A percentile compares a stretch with the other conserved stretches of the same genome.
Evolutionary conservation across 805 yeast genomes (phyloP).

Genomic region (Metschnikowia drakensbergensis): DNA sequence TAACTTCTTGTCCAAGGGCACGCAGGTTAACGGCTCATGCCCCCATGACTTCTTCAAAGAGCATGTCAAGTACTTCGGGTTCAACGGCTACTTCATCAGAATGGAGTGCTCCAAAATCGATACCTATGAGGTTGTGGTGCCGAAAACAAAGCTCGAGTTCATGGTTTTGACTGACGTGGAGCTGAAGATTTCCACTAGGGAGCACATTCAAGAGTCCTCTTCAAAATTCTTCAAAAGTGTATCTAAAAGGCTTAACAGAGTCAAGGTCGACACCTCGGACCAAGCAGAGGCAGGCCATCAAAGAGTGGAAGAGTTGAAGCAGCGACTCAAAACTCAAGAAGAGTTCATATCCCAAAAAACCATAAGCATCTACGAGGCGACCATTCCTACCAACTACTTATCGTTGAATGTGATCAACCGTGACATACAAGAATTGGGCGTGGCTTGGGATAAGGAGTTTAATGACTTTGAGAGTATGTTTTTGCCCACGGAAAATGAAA

Average conservation of each 20-base stretch:
- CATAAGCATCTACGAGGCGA: conserved; percentile 48
- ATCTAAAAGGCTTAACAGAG: conserved; percentile 61
- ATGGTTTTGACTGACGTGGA: conserved; percentile 65
- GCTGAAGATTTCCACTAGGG: conserved; percentile 61
- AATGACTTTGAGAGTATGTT: conserved; percentile 71
- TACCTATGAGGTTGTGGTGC: conserved; percentile 73
- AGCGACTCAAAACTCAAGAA: conserved; percentile 50
- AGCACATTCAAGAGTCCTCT: conserved; percentile 51
- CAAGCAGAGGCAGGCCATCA: conserved; percentile 64
- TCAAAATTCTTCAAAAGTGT: conserved; percentile 69
- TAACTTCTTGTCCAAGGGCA: conserved; percentile 60
- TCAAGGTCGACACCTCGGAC: conserved; percentile 72
- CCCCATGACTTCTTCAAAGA: conserved; percentile 76
- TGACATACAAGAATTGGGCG: conserved; percentile 74
- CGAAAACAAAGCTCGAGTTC: conserved; percentile 68
- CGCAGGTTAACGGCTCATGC: conserved; percentile 49
- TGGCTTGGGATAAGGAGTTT: conserved; percentile 83
- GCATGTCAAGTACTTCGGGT: conserved; percentile 81
- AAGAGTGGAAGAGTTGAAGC: conserved; percentile 55
- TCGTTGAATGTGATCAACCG: conserved; percentile 67
- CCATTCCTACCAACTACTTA: conserved; percentile 62
- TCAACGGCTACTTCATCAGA: conserved; percentile 70
- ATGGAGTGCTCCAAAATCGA: conserved; percentile 76
- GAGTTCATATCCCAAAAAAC: conserved; percentile 42
- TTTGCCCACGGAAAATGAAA: conserved; percentile 90